Percentiles rank a stretch among this genome's conserved stretches.
Evolutionary conservation across 768 basidiomycete genomes (phyloP).

Genomic region (Paxillus rubicundulus): DNA sequence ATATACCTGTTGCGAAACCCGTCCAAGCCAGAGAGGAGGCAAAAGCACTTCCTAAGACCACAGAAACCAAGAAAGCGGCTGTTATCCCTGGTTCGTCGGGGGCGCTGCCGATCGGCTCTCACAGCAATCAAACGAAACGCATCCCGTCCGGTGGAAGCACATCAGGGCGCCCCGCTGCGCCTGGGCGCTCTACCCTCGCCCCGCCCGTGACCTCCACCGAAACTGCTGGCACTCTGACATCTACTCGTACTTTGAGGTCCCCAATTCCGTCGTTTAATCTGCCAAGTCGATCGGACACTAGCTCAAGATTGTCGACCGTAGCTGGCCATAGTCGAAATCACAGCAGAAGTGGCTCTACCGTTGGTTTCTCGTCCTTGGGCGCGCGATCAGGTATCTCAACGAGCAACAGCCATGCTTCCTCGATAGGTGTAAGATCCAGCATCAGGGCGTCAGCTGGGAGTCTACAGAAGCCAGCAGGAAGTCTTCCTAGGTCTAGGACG

Average conservation of each 20-base stretch:
- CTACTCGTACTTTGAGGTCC: constrained; percentile 19
- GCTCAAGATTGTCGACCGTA: constrained; percentile 14
- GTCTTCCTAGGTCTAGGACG: constrained; percentile 25
- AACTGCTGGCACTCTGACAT: constrained; percentile 4
- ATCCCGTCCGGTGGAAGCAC: constrained; percentile 16
- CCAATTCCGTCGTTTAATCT: constrained; percentile 17
- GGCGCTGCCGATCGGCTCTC: constrained; percentile 12
- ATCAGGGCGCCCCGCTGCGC: constrained; percentile 1
- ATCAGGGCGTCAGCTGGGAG: constrained; percentile 4
- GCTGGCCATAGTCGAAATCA: constrained; percentile 16
- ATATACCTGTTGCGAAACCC: constrained; percentile 28
- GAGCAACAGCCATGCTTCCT: constrained; percentile 21
- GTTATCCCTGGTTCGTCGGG: constrained; percentile 21
- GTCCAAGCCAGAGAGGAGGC: constrained; percentile 10
- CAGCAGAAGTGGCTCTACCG: constrained; percentile 13
- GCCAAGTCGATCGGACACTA: constrained; percentile 11
- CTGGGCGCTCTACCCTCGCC: constrained; percentile 15
- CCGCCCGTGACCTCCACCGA: constrained; percentile 8
- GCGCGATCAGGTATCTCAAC: constrained; percentile 30
- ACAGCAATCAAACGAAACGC: constrained; percentile 13
- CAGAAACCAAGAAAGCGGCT: constrained; percentile 20
- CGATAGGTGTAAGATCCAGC: constrained; percentile 30
- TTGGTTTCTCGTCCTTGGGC: constrained; percentile 40
- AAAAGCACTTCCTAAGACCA: constrained; percentile 11
- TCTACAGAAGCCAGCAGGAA: constrained; percentile 6